Percentiles rank a stretch among this genome's conserved stretches.
Conservation (phyloP, 768 basidiomycete species). For the Pisolithus sp. region DNA sequence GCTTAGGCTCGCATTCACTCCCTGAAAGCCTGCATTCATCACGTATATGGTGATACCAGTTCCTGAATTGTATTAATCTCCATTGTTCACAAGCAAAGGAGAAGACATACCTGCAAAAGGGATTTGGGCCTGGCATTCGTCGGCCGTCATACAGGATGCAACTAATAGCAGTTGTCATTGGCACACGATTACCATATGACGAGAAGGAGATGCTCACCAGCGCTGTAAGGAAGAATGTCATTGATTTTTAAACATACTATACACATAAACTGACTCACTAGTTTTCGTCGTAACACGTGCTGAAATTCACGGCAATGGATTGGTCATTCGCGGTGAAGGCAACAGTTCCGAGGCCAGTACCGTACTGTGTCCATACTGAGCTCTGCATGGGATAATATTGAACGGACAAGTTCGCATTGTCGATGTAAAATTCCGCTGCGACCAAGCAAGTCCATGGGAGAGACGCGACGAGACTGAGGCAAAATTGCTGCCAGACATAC, state of each 20-base stretch:
- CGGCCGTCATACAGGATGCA: not conserved
- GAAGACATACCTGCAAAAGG: not conserved
- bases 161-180: not conserved
- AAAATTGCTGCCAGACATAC: no score
- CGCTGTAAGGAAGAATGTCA: not conserved
- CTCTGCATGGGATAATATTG: not conserved
- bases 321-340: not conserved
- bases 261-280: not conserved
- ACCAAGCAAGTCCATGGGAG: not conserved
- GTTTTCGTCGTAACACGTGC: not conserved
- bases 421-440: not conserved
- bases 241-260: not conserved
- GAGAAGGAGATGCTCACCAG: not conserved
- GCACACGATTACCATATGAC: not conserved
- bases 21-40: not conserved
- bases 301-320: not conserved
- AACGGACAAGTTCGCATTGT: not conserved
- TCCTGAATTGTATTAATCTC: not conserved
- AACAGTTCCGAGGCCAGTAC: not conserved
- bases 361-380: not conserved
- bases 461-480: not conserved
- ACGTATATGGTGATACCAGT: slow-evolving; percentile 3
- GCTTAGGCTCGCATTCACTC: not conserved
- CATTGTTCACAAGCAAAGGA: not conserved
- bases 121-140: not conserved